Base-by-base conservation (phyloP, 805 yeast species). In the Torulaspora maleeae region DNA sequence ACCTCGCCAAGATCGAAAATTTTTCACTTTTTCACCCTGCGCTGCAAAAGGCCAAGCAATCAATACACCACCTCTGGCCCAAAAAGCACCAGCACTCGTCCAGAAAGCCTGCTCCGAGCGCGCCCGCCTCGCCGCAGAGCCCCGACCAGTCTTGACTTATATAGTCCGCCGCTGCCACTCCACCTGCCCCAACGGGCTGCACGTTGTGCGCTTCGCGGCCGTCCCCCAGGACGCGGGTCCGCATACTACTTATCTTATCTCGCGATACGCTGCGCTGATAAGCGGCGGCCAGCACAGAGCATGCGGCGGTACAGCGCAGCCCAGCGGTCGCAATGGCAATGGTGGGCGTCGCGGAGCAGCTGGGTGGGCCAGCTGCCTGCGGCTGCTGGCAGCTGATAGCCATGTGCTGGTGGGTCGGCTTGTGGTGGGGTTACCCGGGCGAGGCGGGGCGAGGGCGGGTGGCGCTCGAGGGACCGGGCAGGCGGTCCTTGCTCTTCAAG, bases 191-290 rank as follows among this genome's bases (percentile, higher is more conserved):
- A 19, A 19, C 4, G 20, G 20, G n/a, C 20, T 16, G n/a, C 35
- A 32, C 20, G 19, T 27, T 27, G 15, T 8, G 10, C 5, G 25
- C 25, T 22, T 8, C 5, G 5, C 5, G 25, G 25, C 25, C 9
- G 6, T 20, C 8, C 20, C 25, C 25, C 25, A 22, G 25, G 10
- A 22, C 25, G 7, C 25, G 25, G 25, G 25, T 6, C 16, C 16
- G 33, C 15, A 30, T 22, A 5, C 27, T 27, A 28, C 32, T 38
- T 38, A 38, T 38, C 41, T 38, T 38, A 38, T 38, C 41, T 38
- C 41, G 29, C 25, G 34, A 19, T n/a, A 19, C 25, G 30, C 11
- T 19, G 12, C 16, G 13, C 25, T 30, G 41, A 38, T 38, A 38
- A 38, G 34, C 6, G 11, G 13, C 13, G 2, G 30, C 30, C n/a